These are phyloP conservation scores for Apocynum venetum DNA, from an alignment of 257 asterid species.

Conservation along the genomic window DNA sequence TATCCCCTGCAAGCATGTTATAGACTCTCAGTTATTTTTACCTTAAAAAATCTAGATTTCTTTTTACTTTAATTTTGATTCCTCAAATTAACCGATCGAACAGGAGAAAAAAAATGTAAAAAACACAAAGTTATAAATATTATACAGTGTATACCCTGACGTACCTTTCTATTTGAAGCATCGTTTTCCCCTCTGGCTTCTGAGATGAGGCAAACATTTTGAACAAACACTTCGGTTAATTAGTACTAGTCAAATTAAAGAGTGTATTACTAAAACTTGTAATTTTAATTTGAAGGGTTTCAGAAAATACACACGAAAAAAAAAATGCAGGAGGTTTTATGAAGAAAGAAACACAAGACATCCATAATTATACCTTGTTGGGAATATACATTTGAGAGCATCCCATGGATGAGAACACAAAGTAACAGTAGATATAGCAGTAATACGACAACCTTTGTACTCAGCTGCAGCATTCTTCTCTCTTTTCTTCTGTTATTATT, in stretches of 20 bases:
- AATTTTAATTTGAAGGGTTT: neutral
- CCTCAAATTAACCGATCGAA: too few species aligned
- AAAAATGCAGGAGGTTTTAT: too few species aligned
- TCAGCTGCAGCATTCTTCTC: constrained; percentile 22
- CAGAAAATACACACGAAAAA: neutral
- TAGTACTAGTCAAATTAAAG: neutral
- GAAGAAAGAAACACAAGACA: neutral
- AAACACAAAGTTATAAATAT: too few species aligned
- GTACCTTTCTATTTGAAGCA: constrained; percentile 31
- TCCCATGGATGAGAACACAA: constrained; percentile 23
- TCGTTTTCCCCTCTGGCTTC: constrained; percentile 21
- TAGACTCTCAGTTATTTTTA: too few species aligned
- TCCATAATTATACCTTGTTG: neutral
- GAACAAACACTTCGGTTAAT: constrained; percentile 9
- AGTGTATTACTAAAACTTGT: neutral
- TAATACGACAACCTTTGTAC: constrained; percentile 20
- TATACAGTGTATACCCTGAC: too few species aligned
- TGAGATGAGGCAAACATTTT: constrained; percentile 15
- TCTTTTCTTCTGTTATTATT: neutral
- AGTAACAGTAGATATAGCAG: constrained; percentile 29
- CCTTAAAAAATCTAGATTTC: too few species aligned
- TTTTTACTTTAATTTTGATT: too few species aligned
- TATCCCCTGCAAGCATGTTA: neutral
- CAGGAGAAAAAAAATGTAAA: too few species aligned
- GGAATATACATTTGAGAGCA: constrained; percentile 15